Percentiles rank a stretch among this genome's conserved stretches.
Evolutionary conservation across 2,329 filamentous ascomycete species (phyloP).

Genomic region (Karstenula rhodostoma): DNA sequence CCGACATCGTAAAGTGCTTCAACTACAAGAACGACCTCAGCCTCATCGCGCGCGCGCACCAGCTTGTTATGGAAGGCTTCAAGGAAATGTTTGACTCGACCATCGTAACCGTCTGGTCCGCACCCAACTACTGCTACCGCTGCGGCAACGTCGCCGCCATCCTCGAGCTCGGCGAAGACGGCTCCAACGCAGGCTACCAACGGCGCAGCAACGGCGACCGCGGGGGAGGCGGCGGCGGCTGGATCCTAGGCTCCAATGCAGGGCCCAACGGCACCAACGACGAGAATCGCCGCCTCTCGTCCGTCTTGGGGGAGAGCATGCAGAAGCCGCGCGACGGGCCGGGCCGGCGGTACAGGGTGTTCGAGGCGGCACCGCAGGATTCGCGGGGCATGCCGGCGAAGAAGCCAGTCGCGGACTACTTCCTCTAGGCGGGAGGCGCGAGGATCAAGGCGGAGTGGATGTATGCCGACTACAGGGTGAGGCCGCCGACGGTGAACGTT

Average conservation of each 20-base stretch:
- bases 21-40: constrained; percentile 94
- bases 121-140: constrained; percentile 74
- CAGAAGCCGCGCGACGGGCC: constrained; percentile 67
- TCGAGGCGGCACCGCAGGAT: constrained; percentile 96
- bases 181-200: constrained; percentile 59
- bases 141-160: constrained; percentile 79
- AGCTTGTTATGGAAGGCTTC: constrained; percentile 99
- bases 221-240: constrained; percentile 54
- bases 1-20: constrained; percentile 92
- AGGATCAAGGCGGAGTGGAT: background rate
- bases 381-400: constrained; percentile 97
- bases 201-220: constrained; percentile 72
- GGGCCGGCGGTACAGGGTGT: constrained; percentile 89
- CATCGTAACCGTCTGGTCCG: constrained; percentile 94
- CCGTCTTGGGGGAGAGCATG: constrained; percentile 55
- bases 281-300: constrained; percentile 42
- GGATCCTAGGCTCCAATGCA: constrained; percentile 45
- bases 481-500: background rate
- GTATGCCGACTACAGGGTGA: background rate
- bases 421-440: constrained; percentile 64
- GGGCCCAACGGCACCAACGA: constrained; percentile 39
- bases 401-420: constrained; percentile 97
- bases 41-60: constrained; percentile 91
- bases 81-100: constrained; percentile 94
- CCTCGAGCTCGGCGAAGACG: constrained; percentile 88